Conservation (phyloP, 345 rosid species). For the Ceriops tagal region DNA sequence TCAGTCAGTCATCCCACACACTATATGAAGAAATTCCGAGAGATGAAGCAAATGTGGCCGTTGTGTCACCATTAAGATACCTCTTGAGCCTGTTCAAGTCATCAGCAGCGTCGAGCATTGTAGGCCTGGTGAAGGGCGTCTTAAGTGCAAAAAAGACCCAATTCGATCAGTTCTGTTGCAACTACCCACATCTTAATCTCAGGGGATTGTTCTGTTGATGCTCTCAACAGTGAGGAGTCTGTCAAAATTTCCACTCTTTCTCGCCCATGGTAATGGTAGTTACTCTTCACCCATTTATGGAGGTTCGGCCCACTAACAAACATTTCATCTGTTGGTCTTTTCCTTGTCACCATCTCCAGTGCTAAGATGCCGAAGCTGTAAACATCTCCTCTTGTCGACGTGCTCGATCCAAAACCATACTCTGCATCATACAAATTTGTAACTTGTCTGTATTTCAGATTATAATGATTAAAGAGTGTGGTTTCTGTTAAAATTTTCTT, state of each 20-base stretch:
- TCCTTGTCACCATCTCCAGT: slow-evolving; percentile 55
- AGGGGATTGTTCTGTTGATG: slow-evolving; percentile 34
- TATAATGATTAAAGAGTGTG: too few relatives aligned
- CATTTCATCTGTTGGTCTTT: slow-evolving; percentile 52
- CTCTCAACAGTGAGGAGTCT: slow-evolving; percentile 43
- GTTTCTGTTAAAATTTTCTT: too few relatives aligned
- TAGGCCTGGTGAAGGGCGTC: slow-evolving; percentile 52
- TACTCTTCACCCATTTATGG: slow-evolving; percentile 47
- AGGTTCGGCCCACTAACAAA: slow-evolving; percentile 39
- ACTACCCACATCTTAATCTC: slow-evolving; percentile 54
- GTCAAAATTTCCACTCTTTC: slow-evolving; percentile 33
- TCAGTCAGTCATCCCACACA: slow-evolving; percentile 27
- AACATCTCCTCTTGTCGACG: slow-evolving; percentile 53
- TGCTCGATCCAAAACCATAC: slow-evolving; percentile 45
- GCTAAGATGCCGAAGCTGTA: slow-evolving; percentile 58
- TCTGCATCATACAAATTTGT: slow-evolving; percentile 25
- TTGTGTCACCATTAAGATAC: slow-evolving; percentile 44
- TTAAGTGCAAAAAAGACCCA: slow-evolving; percentile 58
- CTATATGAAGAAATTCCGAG: slow-evolving; percentile 54
- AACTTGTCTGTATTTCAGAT: not conserved
- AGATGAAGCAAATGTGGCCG: slow-evolving; percentile 46
- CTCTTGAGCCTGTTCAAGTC: slow-evolving; percentile 52
- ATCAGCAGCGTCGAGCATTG: slow-evolving; percentile 59
- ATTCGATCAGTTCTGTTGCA: slow-evolving; percentile 42
- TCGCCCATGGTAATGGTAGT: slow-evolving; percentile 25